phyloP scores from a whole-genome alignment of 2,329 filamentous ascomycete genomes.

The Macrophomina phaseolina region DNA sequence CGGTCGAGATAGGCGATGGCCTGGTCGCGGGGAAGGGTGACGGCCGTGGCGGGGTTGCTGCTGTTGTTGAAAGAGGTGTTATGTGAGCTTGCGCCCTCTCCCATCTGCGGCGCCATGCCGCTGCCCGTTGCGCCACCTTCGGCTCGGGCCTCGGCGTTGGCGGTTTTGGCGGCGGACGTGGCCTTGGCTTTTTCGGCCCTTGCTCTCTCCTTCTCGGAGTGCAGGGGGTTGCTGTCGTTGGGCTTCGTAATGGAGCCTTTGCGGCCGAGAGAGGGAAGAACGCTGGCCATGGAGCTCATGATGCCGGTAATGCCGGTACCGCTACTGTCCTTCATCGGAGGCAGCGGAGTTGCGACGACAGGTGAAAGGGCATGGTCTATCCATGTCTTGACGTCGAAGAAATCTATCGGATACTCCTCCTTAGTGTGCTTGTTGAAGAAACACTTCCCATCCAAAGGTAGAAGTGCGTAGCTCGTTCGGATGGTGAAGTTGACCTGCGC shows the following conservation, averaged over 20 bases:
- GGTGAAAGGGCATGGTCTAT: constrained; percentile 78
- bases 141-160: constrained; percentile 28
- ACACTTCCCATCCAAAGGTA: constrained; percentile 85
- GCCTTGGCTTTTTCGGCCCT: constrained; percentile 29
- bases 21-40: constrained; percentile 61
- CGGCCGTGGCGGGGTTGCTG: constrained; percentile 43
- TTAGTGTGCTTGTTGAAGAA: constrained; percentile 84
- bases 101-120: constrained; percentile 57
- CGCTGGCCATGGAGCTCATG: constrained; percentile 55
- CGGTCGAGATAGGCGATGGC: constrained; percentile 74
- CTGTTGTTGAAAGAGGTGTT: constrained; percentile 6
- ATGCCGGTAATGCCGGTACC: constrained; percentile 51
- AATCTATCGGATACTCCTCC: constrained; percentile 81
- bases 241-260: constrained; percentile 44
- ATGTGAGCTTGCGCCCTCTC: constrained; percentile 31
- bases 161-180: constrained; percentile 32
- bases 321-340: constrained; percentile 53
- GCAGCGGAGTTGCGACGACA: constrained; percentile 72
- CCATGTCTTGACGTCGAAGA: constrained; percentile 82
- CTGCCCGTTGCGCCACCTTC: constrained; percentile 38
- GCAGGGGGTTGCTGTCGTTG: constrained; percentile 37
- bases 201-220: constrained; percentile 30
- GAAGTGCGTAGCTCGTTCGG: constrained; percentile 80
- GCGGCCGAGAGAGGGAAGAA: constrained; percentile 42
- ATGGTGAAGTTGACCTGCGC: constrained; percentile 94